A percentile compares a stretch with the other conserved stretches of the same genome.
phyloP scores from a whole-genome alignment of 108 stramenopile species.

The Cylindrotheca closterium region DNA sequence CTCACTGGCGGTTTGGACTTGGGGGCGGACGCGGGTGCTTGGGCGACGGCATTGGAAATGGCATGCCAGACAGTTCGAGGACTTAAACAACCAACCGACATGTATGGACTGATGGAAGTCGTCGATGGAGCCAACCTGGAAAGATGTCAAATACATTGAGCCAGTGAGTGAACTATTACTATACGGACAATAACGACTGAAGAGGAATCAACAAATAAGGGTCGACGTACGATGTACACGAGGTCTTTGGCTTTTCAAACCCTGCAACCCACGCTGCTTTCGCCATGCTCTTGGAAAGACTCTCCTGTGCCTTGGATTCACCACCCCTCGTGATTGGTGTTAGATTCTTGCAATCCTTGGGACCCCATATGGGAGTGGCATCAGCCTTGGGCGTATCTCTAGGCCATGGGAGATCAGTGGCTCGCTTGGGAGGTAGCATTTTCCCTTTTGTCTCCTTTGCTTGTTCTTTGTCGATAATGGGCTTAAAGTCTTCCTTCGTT shows the following conservation, averaged over 20 bases:
- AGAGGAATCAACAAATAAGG: no score
- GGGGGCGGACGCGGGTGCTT: constrained; percentile 28
- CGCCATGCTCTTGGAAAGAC: constrained; percentile 37
- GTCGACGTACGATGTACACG: constrained; percentile 51
- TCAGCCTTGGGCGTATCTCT: constrained; percentile 38
- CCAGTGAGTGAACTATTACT: no score
- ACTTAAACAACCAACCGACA: constrained; percentile 68
- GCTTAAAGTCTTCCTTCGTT: constrained; percentile 24
- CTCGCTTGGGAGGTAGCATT: constrained; percentile 42
- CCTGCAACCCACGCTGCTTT: constrained; percentile 66
- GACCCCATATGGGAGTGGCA: constrained; percentile 57
- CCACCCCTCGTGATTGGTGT: constrained; percentile 48
- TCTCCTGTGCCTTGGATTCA: constrained; percentile 51
- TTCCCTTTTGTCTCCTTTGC: constrained; percentile 5
- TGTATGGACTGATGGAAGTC: constrained; percentile 76
- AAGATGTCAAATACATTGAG: no score
- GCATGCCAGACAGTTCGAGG: constrained; percentile 68
- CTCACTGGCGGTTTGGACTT: constrained; percentile 91
- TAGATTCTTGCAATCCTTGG: constrained; percentile 49
- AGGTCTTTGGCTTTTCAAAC: constrained; percentile 97
- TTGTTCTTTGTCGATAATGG: constrained; percentile 4
- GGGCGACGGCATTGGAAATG: constrained; percentile 36
- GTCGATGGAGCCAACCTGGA: constrained; percentile 61
- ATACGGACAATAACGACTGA: no score
- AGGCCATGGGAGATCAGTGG: constrained; percentile 63